Percentiles rank a stretch among this genome's conserved stretches.
Conservation (phyloP, 73 alveolate genomes). For the Stentor coeruleus region DNA sequence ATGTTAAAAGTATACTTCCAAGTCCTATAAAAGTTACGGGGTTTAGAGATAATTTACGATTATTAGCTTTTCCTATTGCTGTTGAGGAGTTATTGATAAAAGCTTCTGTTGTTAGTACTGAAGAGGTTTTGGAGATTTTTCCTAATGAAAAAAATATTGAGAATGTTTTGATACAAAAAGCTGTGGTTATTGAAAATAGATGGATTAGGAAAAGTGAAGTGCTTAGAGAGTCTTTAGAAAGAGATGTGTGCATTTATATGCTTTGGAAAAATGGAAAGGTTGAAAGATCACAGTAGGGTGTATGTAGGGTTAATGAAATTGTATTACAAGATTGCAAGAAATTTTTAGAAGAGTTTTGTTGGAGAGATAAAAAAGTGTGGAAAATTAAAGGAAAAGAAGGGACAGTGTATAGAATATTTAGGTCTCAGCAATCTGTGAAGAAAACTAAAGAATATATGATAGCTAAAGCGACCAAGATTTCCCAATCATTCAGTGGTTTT, state of each 20-base stretch:
- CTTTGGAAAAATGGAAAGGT: background rate
- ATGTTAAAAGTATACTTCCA: background rate
- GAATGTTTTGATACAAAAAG: constrained; percentile 1
- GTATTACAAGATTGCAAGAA: background rate
- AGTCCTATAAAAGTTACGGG: background rate
- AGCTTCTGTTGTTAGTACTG: background rate
- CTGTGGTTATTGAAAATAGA: background rate
- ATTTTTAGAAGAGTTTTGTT: background rate
- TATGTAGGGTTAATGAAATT: background rate
- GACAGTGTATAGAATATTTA: background rate
- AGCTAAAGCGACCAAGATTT: background rate
- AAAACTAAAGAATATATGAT: constrained; percentile 1
- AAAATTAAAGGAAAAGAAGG: constrained; percentile 11
- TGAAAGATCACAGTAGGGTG: background rate
- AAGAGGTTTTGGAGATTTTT: background rate
- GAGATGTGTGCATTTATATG: background rate
- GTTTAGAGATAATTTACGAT: background rate
- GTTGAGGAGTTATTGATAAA: constrained; percentile 6
- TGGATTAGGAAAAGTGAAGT: constrained; percentile 14
- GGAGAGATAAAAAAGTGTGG: background rate
- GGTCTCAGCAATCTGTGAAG: background rate
- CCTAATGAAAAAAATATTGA: constrained; percentile 5
- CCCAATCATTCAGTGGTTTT: background rate
- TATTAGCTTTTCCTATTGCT: background rate
- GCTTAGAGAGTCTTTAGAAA: background rate